Base-by-base conservation (phyloP, 495 filamentous ascomycete genomes). In the Aspergillus heteromorphus region DNA sequence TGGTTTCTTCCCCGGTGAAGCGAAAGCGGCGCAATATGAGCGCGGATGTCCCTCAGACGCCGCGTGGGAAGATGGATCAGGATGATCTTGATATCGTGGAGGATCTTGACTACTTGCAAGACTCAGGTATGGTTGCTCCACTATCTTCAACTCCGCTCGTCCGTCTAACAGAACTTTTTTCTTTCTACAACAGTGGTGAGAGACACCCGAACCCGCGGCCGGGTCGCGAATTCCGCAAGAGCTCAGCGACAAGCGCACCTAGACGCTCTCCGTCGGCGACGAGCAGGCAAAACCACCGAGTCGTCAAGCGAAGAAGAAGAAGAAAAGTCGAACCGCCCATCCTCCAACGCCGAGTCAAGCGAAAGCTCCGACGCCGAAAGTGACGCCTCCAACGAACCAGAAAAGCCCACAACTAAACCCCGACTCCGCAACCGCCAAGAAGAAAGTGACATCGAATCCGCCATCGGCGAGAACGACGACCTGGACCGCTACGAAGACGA, bases 401-500 rank as follows among this genome's bases (percentile, higher is more conserved):
- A 68, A 11, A 62, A 57, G 41, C 51, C 17, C 38, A 27, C 21
- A 5, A 56, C 18, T n/a, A n/a, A 60, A 52, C 38, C 57, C 30
- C 42, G 49, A 20, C 48, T 58, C 36, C 48, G 42, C 29, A 40
- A 23, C 36, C 45, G 45, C 8, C 18, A 36, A 51, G 63, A 56
- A 20, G 61, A 76, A 21, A 72, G 62, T 30, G 71, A 71, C 18
- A 64, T 71, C 25, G 71, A 74, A 48, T 69, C 70, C 0, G 54
- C 62, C 19, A 65, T 74, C 6, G 61, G 57, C 4, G 60, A 61
- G n/a, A 68, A 69, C 45, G 72, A 73, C 53, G 71, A 70, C 49
- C 60, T 77, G 2, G 82, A 86, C 27, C 77, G 82, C 3, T 81
- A 89, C 51, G 80, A 91, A n/a, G 79, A 83, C 13, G 84, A 84